phyloP scores from a whole-genome alignment of 2,329 filamentous ascomycete species.

The Fusarium sp. region DNA sequence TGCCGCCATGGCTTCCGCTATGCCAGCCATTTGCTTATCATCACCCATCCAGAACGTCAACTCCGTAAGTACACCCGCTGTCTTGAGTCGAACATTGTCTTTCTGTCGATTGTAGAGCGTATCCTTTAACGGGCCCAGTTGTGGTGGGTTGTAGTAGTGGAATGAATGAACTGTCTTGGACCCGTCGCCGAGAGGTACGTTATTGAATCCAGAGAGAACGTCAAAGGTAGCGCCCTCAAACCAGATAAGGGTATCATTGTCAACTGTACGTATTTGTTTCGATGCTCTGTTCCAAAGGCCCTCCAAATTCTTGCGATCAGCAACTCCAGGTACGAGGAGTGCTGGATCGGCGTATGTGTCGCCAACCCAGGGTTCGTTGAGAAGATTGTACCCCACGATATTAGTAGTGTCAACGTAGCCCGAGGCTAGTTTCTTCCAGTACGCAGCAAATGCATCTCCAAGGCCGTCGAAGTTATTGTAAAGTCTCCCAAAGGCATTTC shows the following conservation, averaged over 20 bases:
- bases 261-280: not conserved
- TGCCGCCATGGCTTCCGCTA: fast-evolving
- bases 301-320: not conserved
- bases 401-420: not conserved
- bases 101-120: fast-evolving
- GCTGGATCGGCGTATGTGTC: not conserved
- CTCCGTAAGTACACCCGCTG: fast-evolving
- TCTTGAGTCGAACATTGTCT: not conserved
- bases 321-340: not conserved
- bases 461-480: not conserved
- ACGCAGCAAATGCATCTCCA: not conserved
- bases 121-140: fast-evolving
- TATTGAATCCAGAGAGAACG: not conserved
- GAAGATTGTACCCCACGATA: not conserved
- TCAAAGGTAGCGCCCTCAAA: not conserved
- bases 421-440: not conserved
- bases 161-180: not conserved
- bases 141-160: not conserved
- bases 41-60: not conserved
- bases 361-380: not conserved
- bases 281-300: not conserved
- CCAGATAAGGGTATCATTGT: not conserved
- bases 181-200: not conserved
- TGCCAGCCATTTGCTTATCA: not conserved
- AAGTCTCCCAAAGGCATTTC: not conserved